Evolutionary conservation across 371 early-diverging fungal species (phyloP).

Genomic region (Actinomortierella ambigua): DNA sequence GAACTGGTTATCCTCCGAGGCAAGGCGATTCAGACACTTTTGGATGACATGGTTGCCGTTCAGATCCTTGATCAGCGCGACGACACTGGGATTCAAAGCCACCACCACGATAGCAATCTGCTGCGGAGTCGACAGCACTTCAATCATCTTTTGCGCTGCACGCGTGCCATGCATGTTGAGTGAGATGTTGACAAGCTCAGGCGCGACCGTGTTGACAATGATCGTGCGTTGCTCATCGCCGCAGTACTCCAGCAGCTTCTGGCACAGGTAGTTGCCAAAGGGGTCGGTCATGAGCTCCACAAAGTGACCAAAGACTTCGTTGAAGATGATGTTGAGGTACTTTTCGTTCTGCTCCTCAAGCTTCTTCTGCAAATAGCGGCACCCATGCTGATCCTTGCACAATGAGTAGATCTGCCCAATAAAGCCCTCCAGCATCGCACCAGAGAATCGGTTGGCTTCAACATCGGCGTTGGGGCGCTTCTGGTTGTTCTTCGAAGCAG

Average conservation of each 20-base stretch:
- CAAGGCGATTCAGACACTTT: conserved; percentile 87
- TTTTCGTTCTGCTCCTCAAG: conserved; percentile 76
- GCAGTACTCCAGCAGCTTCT: conserved; percentile 85
- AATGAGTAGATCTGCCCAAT: conserved; percentile 74
- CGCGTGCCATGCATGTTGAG: conserved; percentile 97
- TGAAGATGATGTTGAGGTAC: conserved; percentile 68
- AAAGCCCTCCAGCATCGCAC: conserved; percentile 69
- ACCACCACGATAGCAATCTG: conserved; percentile 73
- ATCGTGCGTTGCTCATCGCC: conserved; percentile 73
- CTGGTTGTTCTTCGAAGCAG: conserved; percentile 17
- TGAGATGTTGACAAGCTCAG: conserved; percentile 79
- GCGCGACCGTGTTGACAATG: conserved; percentile 74
- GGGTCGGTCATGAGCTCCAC: conserved; percentile 89
- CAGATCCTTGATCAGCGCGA: conserved; percentile 90
- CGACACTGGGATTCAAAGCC: conserved; percentile 79
- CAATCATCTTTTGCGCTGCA: conserved; percentile 95
- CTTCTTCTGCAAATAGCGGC: conserved; percentile 85
- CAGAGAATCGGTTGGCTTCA: conserved; percentile 64
- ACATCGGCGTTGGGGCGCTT: conserved; percentile 41
- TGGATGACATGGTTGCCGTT: conserved; percentile 99
- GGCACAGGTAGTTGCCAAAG: conserved; percentile 93
- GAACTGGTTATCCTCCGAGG: conserved; percentile 81
- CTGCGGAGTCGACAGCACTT: conserved; percentile 67
- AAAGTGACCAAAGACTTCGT: conserved; percentile 76
- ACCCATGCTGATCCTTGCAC: conserved; percentile 92